These are phyloP conservation scores for Ogataea neopini DNA, from an alignment of 805 yeast species.

Conservation along the genomic window DNA sequence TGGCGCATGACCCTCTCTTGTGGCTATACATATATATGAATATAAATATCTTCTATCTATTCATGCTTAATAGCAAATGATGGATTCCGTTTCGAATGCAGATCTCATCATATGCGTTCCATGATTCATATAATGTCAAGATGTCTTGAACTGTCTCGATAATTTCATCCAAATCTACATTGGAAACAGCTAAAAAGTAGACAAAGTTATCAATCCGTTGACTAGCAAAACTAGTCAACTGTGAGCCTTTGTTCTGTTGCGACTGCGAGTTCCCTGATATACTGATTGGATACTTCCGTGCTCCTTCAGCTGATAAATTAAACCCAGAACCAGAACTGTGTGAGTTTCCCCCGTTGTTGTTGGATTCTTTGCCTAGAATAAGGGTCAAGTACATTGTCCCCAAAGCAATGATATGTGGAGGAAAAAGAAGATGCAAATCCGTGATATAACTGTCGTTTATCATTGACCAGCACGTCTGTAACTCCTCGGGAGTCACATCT, in stretches of 20 bases:
- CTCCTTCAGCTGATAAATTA: constrained; percentile 1
- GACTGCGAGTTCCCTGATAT: background rate
- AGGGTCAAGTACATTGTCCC: constrained; percentile 80
- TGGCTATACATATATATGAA: too few relatives aligned
- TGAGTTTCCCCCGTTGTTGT: background rate
- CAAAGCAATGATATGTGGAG: constrained; percentile 87
- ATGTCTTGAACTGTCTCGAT: constrained; percentile 84
- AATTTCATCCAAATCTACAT: constrained; percentile 73
- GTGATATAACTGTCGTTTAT: constrained; percentile 89
- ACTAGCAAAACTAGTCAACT: constrained; percentile 13
- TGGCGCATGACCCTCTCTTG: constrained; percentile 5
- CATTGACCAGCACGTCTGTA: constrained; percentile 86
- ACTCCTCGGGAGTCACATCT: constrained; percentile 58
- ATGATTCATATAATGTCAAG: constrained; percentile 74
- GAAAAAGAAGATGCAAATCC: constrained; percentile 76
- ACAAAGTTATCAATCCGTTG: constrained; percentile 56
- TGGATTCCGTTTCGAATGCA: constrained; percentile 52
- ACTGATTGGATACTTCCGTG: constrained; percentile 9
- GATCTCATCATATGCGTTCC: constrained; percentile 84
- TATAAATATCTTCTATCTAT: too few relatives aligned
- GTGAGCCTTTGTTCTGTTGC: constrained; percentile 4
- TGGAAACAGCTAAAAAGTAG: constrained; percentile 70
- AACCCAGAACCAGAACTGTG: background rate
- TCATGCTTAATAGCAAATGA: constrained; percentile 30
- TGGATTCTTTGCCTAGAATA: constrained; percentile 47